Percentiles rank a stretch among this genome's conserved stretches.
These are phyloP conservation scores for Prunus mume DNA, from an alignment of 306 rosid genomes.

Conservation along the genomic window DNA sequence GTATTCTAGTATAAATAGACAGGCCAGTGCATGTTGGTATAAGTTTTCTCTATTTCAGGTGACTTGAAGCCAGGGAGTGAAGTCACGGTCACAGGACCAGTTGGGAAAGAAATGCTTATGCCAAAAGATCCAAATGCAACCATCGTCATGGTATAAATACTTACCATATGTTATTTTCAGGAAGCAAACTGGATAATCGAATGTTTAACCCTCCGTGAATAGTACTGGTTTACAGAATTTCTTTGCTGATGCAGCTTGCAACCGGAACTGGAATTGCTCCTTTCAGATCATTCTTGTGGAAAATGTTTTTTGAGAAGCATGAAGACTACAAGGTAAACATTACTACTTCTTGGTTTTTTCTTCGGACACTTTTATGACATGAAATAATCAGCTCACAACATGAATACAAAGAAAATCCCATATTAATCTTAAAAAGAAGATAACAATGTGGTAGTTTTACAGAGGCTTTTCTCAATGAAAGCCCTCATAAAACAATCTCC, in stretches of 20 bases:
- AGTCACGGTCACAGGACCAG: slow-evolving; percentile 83
- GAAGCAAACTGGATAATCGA: background rate
- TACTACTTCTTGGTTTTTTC: background rate
- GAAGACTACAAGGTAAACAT: slow-evolving; percentile 75
- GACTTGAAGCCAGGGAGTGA: slow-evolving; percentile 90
- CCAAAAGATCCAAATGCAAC: slow-evolving; percentile 97
- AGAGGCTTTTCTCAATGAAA: background rate
- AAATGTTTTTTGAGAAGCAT: slow-evolving; percentile 93
- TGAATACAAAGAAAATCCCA: no score
- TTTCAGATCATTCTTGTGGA: slow-evolving; percentile 90
- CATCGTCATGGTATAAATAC: slow-evolving; percentile 63
- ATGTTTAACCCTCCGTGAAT: background rate
- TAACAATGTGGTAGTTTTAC: background rate
- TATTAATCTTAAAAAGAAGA: no score
- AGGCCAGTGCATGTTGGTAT: background rate
- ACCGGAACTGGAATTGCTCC: slow-evolving; percentile 99
- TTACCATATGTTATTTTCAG: background rate
- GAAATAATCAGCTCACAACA: background rate
- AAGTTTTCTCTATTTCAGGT: slow-evolving; percentile 45
- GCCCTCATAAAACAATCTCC: background rate
- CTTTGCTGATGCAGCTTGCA: slow-evolving; percentile 55
- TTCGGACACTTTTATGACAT: background rate
- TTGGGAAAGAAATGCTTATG: slow-evolving; percentile 99
- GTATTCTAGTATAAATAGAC: background rate
- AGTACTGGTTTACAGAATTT: background rate